Evolutionary conservation across 208 protist species (phyloP), one percentile per base, ranked within the genome.

Genomic region (Trypanosoma rangeli): DNA sequence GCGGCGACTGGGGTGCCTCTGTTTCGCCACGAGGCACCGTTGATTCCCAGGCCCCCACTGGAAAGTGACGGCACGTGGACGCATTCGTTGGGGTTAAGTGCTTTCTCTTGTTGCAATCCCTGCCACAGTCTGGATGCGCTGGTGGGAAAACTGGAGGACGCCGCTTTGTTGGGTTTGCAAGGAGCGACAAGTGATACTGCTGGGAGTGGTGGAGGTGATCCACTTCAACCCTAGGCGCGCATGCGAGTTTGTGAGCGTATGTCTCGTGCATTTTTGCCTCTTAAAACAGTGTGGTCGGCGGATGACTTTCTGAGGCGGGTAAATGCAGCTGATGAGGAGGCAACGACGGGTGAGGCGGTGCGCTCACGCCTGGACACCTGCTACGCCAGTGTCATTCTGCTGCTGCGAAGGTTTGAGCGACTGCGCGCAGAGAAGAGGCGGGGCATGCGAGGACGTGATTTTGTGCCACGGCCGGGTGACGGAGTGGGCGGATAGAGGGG

Each of bases 341-440:
- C 5, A 28, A 20, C 31, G 24, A 29, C 12, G 42, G 37, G 44
- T 5, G 57, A 64, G n/a, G 26, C 4, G 18, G 50, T 49, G 20
- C 62, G 71, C 16, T 55, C 58, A 31, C 15, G 49, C 13, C 50
- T 76, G 50, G 64, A 76, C 39, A 76, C 71, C 33, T 56, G 49
- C 20, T 68, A 69, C 37, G 71, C 64, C 24, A 70, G 58, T 61
- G 64, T 65, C n/a, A 28, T 76, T 3, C 33, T 66, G 18, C 64
- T 64, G 16, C 54, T 76, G 29, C 53, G 57, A 29, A 22, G 64
- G 26, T 64, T 76, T 50, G 64, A 62, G 50, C 24, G 57, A 24
- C 2, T 76, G 0, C 71, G 71, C 1, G 39, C 24, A 29, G 64
- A 70, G 33, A 75, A 68, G 29, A 9, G 46, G 42, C 49, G 37